A percentile compares a stretch with the other conserved stretches of the same genome.
These are phyloP conservation scores for Debaryomyces maramus DNA, from an alignment of 805 yeast species.

Conservation along the genomic window DNA sequence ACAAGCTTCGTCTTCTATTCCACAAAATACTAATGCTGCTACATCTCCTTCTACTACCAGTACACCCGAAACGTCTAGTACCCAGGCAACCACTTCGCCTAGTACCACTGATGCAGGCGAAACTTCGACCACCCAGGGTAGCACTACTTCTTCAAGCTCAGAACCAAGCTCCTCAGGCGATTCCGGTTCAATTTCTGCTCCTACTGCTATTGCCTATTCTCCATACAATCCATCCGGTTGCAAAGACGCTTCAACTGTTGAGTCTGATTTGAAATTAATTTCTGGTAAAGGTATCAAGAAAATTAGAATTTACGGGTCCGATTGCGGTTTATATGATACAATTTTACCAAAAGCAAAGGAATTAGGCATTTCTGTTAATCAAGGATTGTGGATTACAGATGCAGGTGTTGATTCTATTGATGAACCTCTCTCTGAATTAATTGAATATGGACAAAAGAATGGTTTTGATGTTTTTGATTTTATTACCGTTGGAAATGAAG, in stretches of 20 bases:
- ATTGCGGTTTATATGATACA: slow-evolving; percentile 68
- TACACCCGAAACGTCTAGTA: slow-evolving; percentile 16
- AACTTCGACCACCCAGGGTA: slow-evolving; percentile 9
- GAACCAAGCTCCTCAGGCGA: slow-evolving; percentile 16
- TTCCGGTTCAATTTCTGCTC: slow-evolving; percentile 35
- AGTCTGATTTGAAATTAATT: slow-evolving; percentile 59
- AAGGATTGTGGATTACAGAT: slow-evolving; percentile 78
- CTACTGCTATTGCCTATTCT: slow-evolving; percentile 67
- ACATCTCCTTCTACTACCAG: slow-evolving; percentile 10
- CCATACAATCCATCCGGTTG: slow-evolving; percentile 78
- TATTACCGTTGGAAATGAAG: slow-evolving; percentile 89
- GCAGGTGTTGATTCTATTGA: slow-evolving; percentile 73
- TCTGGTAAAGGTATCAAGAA: slow-evolving; percentile 58
- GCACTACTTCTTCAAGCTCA: slow-evolving; percentile 16
- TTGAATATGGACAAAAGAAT: slow-evolving; percentile 47
- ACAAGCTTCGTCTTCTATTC: slow-evolving; percentile 9
- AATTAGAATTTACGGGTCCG: slow-evolving; percentile 83
- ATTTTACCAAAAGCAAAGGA: slow-evolving; percentile 59
- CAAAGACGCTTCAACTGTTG: slow-evolving; percentile 56
- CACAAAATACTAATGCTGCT: slow-evolving; percentile 1
- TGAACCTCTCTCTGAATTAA: slow-evolving; percentile 51
- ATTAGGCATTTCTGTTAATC: slow-evolving; percentile 73
- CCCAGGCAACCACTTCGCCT: slow-evolving; percentile 7
- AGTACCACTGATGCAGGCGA: slow-evolving; percentile 11
- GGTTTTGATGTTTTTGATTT: slow-evolving; percentile 75